These are phyloP conservation scores for Silene conica DNA, from an alignment of 148 eudicot species.

Conservation along the genomic window DNA sequence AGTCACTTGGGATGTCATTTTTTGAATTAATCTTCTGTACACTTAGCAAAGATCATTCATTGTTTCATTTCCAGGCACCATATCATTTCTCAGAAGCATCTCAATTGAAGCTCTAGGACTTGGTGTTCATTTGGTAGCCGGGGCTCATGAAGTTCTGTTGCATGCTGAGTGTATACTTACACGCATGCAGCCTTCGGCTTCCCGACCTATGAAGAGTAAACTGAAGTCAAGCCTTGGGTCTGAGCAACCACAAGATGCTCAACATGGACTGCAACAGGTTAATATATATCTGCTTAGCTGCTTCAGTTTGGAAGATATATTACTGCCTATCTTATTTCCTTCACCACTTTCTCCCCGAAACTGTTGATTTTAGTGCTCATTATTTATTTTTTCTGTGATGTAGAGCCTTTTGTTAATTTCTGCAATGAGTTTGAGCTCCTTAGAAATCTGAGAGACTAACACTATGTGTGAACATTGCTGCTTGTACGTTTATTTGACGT, in stretches of 20 bases:
- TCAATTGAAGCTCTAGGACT: constrained; percentile 93
- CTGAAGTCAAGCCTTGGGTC: constrained; percentile 38
- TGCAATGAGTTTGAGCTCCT: constrained; percentile 3
- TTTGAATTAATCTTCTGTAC: background rate
- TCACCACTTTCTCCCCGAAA: background rate
- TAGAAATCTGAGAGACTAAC: background rate
- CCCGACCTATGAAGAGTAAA: constrained; percentile 42
- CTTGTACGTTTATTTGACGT: too few relatives aligned
- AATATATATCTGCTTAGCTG: constrained; percentile 1
- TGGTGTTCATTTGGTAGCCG: constrained; percentile 91
- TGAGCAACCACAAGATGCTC: constrained; percentile 77
- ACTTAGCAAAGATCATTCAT: background rate
- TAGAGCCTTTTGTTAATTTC: background rate
- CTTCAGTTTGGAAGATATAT: background rate
- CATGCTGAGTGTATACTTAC: constrained; percentile 77
- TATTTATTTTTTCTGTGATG: background rate
- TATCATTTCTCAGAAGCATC: constrained; percentile 86
- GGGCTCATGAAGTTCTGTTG: constrained; percentile 77
- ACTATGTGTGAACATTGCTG: background rate
- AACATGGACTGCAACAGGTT: constrained; percentile 86
- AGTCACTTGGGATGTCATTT: background rate
- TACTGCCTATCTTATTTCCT: background rate
- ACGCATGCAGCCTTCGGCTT: constrained; percentile 65
- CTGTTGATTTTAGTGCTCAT: background rate
- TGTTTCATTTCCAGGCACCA: constrained; percentile 51